phyloP scores from a whole-genome alignment of 768 basidiomycete species.

The Phylloporus sp. region DNA sequence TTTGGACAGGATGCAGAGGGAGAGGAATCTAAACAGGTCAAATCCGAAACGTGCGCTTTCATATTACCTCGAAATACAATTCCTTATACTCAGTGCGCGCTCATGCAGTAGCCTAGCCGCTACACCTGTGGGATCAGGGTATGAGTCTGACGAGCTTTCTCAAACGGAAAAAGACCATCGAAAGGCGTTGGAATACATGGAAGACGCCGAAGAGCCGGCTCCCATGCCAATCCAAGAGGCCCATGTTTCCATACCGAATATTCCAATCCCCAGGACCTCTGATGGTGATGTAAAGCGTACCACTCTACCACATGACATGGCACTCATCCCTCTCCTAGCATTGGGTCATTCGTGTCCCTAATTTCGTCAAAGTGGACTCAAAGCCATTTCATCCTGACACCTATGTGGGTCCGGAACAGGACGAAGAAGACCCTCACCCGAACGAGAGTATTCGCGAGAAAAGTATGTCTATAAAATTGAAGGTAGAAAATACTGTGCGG shows the following conservation, averaged over 20 bases:
- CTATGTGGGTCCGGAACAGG: slow-evolving; percentile 80
- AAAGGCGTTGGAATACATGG: slow-evolving; percentile 75
- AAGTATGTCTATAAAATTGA: slow-evolving; percentile 80
- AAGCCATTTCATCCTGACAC: slow-evolving; percentile 88
- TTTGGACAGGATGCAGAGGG: slow-evolving; percentile 69
- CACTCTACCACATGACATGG: not conserved
- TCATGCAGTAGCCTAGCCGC: slow-evolving; percentile 35
- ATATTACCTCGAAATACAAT: slow-evolving; percentile 4
- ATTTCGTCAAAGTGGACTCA: slow-evolving; percentile 85
- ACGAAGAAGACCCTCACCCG: slow-evolving; percentile 56
- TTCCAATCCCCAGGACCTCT: slow-evolving; percentile 74
- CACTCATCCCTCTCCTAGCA: slow-evolving; percentile 37
- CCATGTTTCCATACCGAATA: slow-evolving; percentile 78
- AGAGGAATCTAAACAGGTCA: slow-evolving; percentile 37
- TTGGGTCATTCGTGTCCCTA: slow-evolving; percentile 94
- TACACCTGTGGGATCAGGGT: slow-evolving; percentile 40
- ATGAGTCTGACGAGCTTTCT: slow-evolving; percentile 66
- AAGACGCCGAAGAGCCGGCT: slow-evolving; percentile 66
- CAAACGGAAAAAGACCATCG: slow-evolving; percentile 54
- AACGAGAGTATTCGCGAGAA: slow-evolving; percentile 66
- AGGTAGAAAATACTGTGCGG: slow-evolving; percentile 90
- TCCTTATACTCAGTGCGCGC: slow-evolving; percentile 15
- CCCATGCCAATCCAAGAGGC: slow-evolving; percentile 61
- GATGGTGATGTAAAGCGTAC: slow-evolving; percentile 67
- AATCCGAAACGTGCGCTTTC: slow-evolving; percentile 44